Conservation (phyloP, 2,329 filamentous ascomycete species). For the Penicillium aurantiogriseum region DNA sequence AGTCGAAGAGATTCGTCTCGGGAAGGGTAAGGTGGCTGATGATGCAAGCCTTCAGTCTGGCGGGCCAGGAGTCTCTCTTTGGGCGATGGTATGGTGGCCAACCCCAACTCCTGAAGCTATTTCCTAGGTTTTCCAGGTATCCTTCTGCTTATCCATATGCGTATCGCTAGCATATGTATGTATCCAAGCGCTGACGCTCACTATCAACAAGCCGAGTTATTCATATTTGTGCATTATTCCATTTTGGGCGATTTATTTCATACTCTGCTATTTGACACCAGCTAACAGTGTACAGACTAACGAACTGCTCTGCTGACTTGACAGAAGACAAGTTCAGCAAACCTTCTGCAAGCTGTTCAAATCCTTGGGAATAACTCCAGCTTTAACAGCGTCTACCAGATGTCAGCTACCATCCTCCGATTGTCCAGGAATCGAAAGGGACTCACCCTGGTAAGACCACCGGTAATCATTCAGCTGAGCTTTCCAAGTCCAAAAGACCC, state of each 20-base stretch:
- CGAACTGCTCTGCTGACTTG: neutral
- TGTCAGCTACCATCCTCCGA: slow-evolving; percentile 44
- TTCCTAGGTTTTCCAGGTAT: neutral
- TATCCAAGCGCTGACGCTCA: neutral
- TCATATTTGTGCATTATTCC: neutral
- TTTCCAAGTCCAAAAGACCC: slow-evolving; percentile 64
- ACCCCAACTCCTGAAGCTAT: neutral
- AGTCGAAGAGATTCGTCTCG: slow-evolving; percentile 21
- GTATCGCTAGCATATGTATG: neutral
- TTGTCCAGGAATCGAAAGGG: slow-evolving; percentile 26
- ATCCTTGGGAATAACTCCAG: slow-evolving; percentile 42
- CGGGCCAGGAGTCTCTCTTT: slow-evolving; percentile 21
- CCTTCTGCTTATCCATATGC: neutral
- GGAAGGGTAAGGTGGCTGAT: slow-evolving; percentile 21
- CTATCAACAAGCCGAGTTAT: neutral
- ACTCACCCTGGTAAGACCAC: slow-evolving; percentile 31
- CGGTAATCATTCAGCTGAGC: slow-evolving; percentile 40
- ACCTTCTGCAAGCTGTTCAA: slow-evolving; percentile 17
- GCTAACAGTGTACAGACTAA: neutral
- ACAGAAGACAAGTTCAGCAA: slow-evolving; percentile 6
- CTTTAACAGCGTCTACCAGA: slow-evolving; percentile 47
- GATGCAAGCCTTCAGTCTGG: slow-evolving; percentile 16
- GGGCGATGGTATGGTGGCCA: slow-evolving; percentile 30
- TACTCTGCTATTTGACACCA: neutral
- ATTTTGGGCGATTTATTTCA: neutral